Base-by-base conservation (phyloP, 306 rosid species). In the Trifolium subterraneum region DNA sequence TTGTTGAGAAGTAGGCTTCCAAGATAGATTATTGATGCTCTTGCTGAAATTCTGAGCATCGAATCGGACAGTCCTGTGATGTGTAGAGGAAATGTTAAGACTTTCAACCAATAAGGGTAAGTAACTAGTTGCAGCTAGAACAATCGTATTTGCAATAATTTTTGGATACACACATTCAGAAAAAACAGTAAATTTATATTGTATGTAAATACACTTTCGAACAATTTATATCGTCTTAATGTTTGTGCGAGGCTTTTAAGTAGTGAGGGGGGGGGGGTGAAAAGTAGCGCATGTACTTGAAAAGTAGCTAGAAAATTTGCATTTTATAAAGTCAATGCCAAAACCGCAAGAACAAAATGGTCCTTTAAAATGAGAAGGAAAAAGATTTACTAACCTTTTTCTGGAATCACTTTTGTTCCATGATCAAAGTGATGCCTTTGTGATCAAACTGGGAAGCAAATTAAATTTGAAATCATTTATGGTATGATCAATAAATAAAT, bases 1-100 rank as follows among this genome's bases (percentile, higher is more conserved):
- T 18, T 19, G 39, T 27, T 44, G 15, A 74, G 68, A 75, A 55
- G 50, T 47, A 56, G 76, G 64, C 60, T 67, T 67, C n/a, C n/a
- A n/a, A 47, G 55, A 16, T 59, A 59, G 52, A 44, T 51, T 48
- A 69, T 48, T 59, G 76, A 60, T 47, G 68, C 52, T 63, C 31
- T 44, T 25, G 48, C 27, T 14, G 66, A 50, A 3, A 67, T 66
- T 35, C 38, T 35, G 38, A 35, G 38, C 38, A 6, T 35, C 38
- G 38, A 1, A 8, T 35, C 38, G 38, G 9, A 60, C 59, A 61
- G 45, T 22, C 71, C 79, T 67, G 69, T 73, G 13, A 38, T 18
- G 59, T 36, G 11, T 8, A 59, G 42, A 20, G 23, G 18, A 68
- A 80, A 51, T 38, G 41, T 44, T 47, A 45, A 58, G 59, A 72